Conservation (phyloP, 2,329 filamentous ascomycete genomes). For the Didymella exigua region DNA sequence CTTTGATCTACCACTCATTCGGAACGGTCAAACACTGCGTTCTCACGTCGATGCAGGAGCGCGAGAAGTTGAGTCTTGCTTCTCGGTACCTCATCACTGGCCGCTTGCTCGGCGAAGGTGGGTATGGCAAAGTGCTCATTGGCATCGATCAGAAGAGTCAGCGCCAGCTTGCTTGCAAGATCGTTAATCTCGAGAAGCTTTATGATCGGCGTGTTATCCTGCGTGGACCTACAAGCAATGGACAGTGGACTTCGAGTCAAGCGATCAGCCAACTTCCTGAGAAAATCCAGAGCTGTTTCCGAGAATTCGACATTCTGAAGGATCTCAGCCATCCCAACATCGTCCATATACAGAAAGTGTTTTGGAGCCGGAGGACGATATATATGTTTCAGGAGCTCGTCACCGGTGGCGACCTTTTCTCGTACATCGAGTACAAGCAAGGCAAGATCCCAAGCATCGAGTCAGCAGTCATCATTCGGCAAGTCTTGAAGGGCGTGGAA, state of each 20-base stretch:
- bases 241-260: not conserved
- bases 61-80: conserved; percentile 52
- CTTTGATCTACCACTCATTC: conserved; percentile 34
- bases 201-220: conserved; percentile 16
- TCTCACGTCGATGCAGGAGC: conserved; percentile 36
- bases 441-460: conserved; percentile 56
- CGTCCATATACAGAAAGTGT: conserved; percentile 62
- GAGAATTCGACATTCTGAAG: conserved; percentile 57
- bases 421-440: conserved; percentile 60
- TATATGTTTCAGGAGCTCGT: conserved; percentile 68
- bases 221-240: conserved; percentile 4
- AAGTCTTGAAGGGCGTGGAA: conserved; percentile 63
- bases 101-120: conserved; percentile 60
- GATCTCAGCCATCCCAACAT: conserved; percentile 66
- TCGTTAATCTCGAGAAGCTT: conserved; percentile 58
- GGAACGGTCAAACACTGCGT: conserved; percentile 8
- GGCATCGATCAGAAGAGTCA: conserved; percentile 59
- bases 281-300: conserved; percentile 36
- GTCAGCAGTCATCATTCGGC: conserved; percentile 60
- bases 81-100: conserved; percentile 57
- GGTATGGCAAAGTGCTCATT: conserved; percentile 60
- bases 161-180: conserved; percentile 71
- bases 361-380: conserved; percentile 58
- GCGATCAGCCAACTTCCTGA: conserved; percentile 30
- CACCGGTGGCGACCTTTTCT: conserved; percentile 66